Evolutionary conservation across 2,329 filamentous ascomycete species (phyloP).

Genomic region (Colletotrichum noveboracense): DNA sequence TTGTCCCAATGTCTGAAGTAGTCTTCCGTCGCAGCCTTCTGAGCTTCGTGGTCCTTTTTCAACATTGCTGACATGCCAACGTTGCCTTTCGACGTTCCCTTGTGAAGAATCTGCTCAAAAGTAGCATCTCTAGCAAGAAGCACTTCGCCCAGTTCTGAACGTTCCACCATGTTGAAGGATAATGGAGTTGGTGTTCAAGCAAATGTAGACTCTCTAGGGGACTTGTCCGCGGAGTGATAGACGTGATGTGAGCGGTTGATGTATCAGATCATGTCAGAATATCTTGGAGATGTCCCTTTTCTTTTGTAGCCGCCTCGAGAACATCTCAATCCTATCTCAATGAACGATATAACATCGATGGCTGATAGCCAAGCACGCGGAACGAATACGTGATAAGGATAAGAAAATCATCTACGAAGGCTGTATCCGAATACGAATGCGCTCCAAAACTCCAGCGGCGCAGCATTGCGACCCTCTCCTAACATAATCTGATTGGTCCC

Average conservation of each 20-base stretch:
- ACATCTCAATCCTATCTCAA: background rate
- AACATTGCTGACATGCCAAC: conserved; percentile 82
- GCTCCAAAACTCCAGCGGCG: background rate
- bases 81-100: conserved; percentile 59
- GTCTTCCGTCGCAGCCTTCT: conserved; percentile 83
- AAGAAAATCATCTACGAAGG: background rate
- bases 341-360: background rate
- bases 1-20: conserved; percentile 98
- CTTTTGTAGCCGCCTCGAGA: background rate
- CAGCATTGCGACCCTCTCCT: too few species aligned
- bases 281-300: too few species aligned
- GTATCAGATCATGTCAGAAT: background rate
- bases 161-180: background rate
- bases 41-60: conserved; percentile 76
- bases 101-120: conserved; percentile 81
- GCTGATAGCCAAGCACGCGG: background rate
- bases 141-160: background rate
- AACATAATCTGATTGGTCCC: background rate
- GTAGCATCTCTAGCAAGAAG: conserved; percentile 62
- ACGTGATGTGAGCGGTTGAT: too few species aligned
- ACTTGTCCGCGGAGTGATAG: too few species aligned
- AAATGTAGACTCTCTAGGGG: too few species aligned
- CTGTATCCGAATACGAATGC: conserved; percentile 16
- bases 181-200: too few species aligned
- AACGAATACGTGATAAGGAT: conserved; percentile 12